Conservation (phyloP, 805 yeast genomes). For the Barnettozyma sp. region DNA sequence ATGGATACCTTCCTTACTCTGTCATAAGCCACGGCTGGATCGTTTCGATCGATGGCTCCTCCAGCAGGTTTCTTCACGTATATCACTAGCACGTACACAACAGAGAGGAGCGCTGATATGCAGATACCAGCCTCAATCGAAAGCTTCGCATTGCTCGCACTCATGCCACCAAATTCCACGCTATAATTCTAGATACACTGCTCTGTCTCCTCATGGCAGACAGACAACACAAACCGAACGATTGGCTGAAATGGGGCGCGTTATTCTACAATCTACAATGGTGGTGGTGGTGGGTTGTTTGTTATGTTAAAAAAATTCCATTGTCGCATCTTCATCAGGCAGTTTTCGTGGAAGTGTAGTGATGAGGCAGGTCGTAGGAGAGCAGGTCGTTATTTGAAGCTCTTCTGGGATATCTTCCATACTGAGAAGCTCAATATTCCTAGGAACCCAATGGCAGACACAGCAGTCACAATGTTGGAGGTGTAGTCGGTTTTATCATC, state of each 20-base stretch:
- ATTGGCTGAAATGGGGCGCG: no score
- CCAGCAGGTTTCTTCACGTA: slow-evolving; percentile 23
- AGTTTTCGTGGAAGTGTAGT: slow-evolving; percentile 3
- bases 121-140: slow-evolving; percentile 14
- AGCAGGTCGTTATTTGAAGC: slow-evolving; percentile 4
- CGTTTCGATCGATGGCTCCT: slow-evolving; percentile 30
- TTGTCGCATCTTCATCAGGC: no score
- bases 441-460: slow-evolving; percentile 64
- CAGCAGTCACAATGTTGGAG: slow-evolving; percentile 51
- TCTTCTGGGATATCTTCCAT: slow-evolving; percentile 35
- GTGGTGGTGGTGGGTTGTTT: no score
- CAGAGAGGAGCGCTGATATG: slow-evolving; percentile 32
- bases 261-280: no score
- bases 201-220: no score
- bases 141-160: background rate
- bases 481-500: slow-evolving; percentile 46
- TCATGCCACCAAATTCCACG: no score
- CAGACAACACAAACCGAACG: no score
- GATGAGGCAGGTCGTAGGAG: background rate
- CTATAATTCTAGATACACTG: no score
- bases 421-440: slow-evolving; percentile 58
- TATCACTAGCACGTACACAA: slow-evolving; percentile 40
- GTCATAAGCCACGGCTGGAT: slow-evolving; percentile 34
- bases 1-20: slow-evolving; percentile 34
- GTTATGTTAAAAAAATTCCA: background rate